Conservation (phyloP, 495 filamentous ascomycete genomes). For the Penicillium coffeae region DNA sequence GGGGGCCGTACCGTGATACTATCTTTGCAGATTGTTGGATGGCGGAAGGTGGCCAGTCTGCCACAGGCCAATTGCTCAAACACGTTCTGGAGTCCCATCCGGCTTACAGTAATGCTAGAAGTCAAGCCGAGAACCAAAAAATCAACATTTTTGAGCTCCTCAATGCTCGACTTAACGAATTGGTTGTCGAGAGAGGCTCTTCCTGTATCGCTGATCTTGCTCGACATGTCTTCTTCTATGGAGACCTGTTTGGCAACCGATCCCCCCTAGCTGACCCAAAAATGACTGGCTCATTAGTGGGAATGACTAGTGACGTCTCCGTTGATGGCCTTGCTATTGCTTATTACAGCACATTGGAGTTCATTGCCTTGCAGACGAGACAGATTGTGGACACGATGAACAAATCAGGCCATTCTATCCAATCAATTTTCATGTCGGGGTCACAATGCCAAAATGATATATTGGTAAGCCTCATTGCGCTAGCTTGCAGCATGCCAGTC, state of each 20-base stretch:
- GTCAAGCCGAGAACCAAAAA: slow-evolving; percentile 71
- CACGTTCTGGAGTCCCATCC: slow-evolving; percentile 93
- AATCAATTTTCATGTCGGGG: slow-evolving; percentile 96
- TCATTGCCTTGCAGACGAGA: slow-evolving; percentile 91
- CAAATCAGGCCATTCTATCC: slow-evolving; percentile 73
- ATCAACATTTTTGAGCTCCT: slow-evolving; percentile 91
- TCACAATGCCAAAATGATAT: slow-evolving; percentile 95
- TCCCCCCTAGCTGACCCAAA: slow-evolving; percentile 86
- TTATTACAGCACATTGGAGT: slow-evolving; percentile 94
- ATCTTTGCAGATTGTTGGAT: slow-evolving; percentile 90
- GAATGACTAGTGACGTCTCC: slow-evolving; percentile 77
- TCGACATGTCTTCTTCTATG: slow-evolving; percentile 96
- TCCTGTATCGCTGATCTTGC: slow-evolving; percentile 74
- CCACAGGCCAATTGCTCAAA: slow-evolving; percentile 89
- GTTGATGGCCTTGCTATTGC: slow-evolving; percentile 82
- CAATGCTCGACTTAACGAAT: slow-evolving; percentile 80
- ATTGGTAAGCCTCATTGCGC: slow-evolving; percentile 84
- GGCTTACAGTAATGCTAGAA: slow-evolving; percentile 71
- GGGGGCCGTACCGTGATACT: slow-evolving; percentile 95
- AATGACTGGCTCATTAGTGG: slow-evolving; percentile 87
- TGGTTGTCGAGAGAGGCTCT: slow-evolving; percentile 67
- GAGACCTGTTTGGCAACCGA: slow-evolving; percentile 96
- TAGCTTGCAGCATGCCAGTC: slow-evolving; percentile 86
- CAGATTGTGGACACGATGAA: slow-evolving; percentile 97
- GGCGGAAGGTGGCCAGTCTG: slow-evolving; percentile 93